These are phyloP conservation scores for Ustilaginoidea virens DNA, from an alignment of 2,329 filamentous ascomycete species.

Conservation along the genomic window DNA sequence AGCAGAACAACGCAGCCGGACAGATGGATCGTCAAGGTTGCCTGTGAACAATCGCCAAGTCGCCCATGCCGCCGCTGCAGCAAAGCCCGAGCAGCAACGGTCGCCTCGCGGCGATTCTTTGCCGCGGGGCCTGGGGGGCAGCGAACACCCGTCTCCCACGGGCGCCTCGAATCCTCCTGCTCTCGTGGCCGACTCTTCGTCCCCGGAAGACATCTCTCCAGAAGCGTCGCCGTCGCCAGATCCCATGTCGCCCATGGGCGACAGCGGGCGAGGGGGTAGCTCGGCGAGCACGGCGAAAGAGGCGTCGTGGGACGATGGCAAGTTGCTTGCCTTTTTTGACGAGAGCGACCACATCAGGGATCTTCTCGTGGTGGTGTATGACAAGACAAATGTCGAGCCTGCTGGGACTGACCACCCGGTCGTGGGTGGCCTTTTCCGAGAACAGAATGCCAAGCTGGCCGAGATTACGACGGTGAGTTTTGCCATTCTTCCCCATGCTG, in stretches of 20 bases:
- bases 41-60: too few species aligned
- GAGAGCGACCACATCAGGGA: constrained; percentile 80
- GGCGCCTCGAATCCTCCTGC: constrained; percentile 41
- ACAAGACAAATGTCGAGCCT: constrained; percentile 70
- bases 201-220: constrained; percentile 50
- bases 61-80: too few species aligned
- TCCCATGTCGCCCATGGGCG: constrained; percentile 31
- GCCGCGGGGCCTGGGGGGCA: constrained; percentile 9
- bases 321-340: constrained; percentile 78
- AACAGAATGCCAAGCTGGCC: constrained; percentile 72
- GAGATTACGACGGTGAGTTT: constrained; percentile 62
- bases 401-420: constrained; percentile 76
- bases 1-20: too few species aligned
- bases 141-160: constrained; percentile 9
- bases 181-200: constrained; percentile 55
- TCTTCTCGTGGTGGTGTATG: constrained; percentile 79
- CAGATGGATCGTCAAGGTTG: too few species aligned
- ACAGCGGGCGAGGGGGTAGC: constrained; percentile 18
- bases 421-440: constrained; percentile 63
- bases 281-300: constrained; percentile 20
- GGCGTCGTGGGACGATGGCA: constrained; percentile 70
- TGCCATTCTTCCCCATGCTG: background rate
- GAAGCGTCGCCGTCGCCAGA: constrained; percentile 51
- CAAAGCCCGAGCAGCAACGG: too few species aligned
- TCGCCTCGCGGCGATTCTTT: too few species aligned